These are phyloP conservation scores for Alternaria dauci DNA, from an alignment of 2,329 filamentous ascomycete genomes.

Conservation along the genomic window DNA sequence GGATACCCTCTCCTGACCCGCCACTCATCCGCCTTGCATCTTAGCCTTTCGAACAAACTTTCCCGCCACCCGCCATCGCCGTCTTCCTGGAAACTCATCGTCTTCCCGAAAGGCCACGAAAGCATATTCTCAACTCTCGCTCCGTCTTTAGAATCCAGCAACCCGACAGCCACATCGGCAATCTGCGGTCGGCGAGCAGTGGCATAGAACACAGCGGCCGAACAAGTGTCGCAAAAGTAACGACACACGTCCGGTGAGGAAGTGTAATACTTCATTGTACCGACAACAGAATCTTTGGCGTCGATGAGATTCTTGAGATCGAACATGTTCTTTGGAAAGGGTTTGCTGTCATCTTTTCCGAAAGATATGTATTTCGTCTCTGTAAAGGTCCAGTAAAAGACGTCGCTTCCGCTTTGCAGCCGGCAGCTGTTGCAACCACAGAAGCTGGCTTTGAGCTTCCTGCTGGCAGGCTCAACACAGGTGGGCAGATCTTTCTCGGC, in stretches of 20 bases:
- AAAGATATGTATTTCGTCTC: conserved; percentile 54
- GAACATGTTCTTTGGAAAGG: conserved; percentile 42
- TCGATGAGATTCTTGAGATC: conserved; percentile 51
- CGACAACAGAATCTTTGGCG: conserved; percentile 49
- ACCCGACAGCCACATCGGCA: conserved; percentile 57
- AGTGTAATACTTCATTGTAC: conserved; percentile 55
- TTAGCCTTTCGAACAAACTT: conserved; percentile 39
- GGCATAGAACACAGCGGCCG: conserved; percentile 59
- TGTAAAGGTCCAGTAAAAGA: conserved; percentile 58
- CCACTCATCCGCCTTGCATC: conserved; percentile 50
- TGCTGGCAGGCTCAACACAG: conserved; percentile 55
- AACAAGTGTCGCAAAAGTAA: conserved; percentile 61
- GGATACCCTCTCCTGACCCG: conserved; percentile 45
- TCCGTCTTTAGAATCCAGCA: conserved; percentile 57
- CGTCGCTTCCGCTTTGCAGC: conserved; percentile 53
- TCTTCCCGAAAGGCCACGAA: conserved; percentile 53
- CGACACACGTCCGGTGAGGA: conserved; percentile 58
- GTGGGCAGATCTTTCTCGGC: conserved; percentile 49
- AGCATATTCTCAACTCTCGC: conserved; percentile 58
- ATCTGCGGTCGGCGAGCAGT: conserved; percentile 50
- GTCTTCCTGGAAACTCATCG: conserved; percentile 39
- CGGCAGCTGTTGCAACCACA: conserved; percentile 62
- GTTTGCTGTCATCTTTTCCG: not conserved
- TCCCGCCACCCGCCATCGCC: conserved; percentile 55
- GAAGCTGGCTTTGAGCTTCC: conserved; percentile 52